Evolutionary conservation across 768 basidiomycete species (phyloP).

Genomic region (Lactifluus volemus): DNA sequence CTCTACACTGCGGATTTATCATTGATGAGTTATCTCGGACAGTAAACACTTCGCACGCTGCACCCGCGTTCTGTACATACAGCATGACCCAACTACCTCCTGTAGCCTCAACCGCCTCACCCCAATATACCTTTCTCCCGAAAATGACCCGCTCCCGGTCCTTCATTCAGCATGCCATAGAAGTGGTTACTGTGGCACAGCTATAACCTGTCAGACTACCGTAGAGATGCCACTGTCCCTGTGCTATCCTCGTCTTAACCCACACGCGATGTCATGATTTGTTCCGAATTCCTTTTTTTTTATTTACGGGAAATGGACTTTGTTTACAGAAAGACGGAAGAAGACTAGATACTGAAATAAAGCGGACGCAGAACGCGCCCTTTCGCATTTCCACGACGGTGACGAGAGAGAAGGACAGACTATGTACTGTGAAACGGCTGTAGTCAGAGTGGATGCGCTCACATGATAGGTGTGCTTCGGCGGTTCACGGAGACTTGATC

Average conservation of each 20-base stretch:
- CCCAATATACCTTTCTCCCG: slow-evolving; percentile 20
- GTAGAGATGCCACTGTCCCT: slow-evolving; percentile 1
- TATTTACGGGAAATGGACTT: slow-evolving; percentile 17
- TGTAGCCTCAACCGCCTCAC: slow-evolving; percentile 15
- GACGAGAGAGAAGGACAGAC: background rate
- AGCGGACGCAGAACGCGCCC: slow-evolving; percentile 13
- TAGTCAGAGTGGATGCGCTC: slow-evolving; percentile 5
- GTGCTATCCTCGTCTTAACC: background rate
- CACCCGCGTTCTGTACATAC: slow-evolving; percentile 21
- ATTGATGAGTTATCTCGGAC: background rate
- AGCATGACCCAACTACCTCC: slow-evolving; percentile 16
- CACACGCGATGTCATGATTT: slow-evolving; percentile 10
- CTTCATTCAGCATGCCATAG: background rate
- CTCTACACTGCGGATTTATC: background rate
- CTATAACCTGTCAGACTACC: background rate
- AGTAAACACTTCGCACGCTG: slow-evolving; percentile 14
- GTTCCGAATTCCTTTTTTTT: slow-evolving; percentile 5
- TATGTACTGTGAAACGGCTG: background rate
- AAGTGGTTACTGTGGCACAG: background rate
- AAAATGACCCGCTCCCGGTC: background rate
- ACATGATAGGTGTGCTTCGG: background rate
- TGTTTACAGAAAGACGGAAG: slow-evolving; percentile 12
- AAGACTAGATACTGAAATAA: slow-evolving; percentile 19
- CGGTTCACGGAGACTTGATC: background rate
- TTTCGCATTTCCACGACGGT: background rate